Base-by-base conservation (phyloP, 305 asterid species). In the Caryopteris hybrid region DNA sequence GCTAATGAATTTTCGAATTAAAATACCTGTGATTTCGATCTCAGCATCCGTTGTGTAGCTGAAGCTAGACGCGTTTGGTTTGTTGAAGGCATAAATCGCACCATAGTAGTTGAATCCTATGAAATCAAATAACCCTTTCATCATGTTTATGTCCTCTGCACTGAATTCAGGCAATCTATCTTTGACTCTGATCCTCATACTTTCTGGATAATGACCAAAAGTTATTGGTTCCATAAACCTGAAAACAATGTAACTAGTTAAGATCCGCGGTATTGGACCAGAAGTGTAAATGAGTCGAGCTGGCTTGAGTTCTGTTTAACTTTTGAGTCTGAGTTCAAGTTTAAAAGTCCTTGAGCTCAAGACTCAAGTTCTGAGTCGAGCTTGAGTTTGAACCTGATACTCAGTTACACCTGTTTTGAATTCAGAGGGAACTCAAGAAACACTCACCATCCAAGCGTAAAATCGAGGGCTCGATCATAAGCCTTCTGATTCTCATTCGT, bases 181-280 rank as follows among this genome's bases (percentile, higher is more conserved):
- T 22, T 83, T 77, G 2, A 72, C 82, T 46, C 77, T 74, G 9
- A 17, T 31, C 64, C 71, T 80, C 92, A 86, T 81, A 39, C 73
- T 79, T 46, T 69, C 55, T 0, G 92, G 92, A 66, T 86, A 86
- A 8, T 29, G 36, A 12, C 92, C 92, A 36, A 5, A 33, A 42
- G 81, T 74, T 68, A 86, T 0, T 45, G 92, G 89, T 33, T 81
- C 86, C 89, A 86, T 79, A 61, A 75, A 69, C 91, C 91, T 85
- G 73, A 11, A 5, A 7, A 21, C 2, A 31, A n/a, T n/a, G n/a
- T n/a, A n/a, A n/a, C n/a, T n/a, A n/a, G n/a, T n/a, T 4, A 25
- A 4, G 4, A 25, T 25, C 4, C 31, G 31, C 4, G 2, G 31
- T 25, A 1, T 25, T 2, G 4, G 4, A 25, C 31, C 4, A 25